Conservation (phyloP, 1,284 basidiomycete species). For the Naganishia sp. region DNA sequence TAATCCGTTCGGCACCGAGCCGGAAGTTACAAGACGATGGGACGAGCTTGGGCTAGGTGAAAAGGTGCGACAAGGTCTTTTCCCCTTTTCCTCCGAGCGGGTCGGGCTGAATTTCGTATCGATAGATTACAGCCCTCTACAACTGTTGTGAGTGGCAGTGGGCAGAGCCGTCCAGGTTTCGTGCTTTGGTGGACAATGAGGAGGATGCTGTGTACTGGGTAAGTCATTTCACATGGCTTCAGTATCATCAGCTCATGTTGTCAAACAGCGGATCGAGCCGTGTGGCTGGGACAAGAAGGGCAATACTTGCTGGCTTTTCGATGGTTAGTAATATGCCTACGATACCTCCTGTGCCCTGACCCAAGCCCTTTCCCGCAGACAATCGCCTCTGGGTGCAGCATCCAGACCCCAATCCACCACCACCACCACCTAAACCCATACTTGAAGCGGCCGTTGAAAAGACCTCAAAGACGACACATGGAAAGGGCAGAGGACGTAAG, state of each 20-base stretch:
- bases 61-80: slow-evolving; percentile 49
- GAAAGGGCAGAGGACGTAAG: not conserved
- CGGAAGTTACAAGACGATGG: slow-evolving; percentile 53
- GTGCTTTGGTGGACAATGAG: slow-evolving; percentile 56
- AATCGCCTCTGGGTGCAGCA: slow-evolving; percentile 61
- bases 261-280: slow-evolving; percentile 56
- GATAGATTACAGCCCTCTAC: slow-evolving; percentile 53
- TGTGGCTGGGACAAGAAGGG: slow-evolving; percentile 58
- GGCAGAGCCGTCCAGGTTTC: slow-evolving; percentile 57
- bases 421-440: slow-evolving; percentile 21
- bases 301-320: slow-evolving; percentile 61
- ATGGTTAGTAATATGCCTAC: slow-evolving; percentile 47
- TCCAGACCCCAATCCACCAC: slow-evolving; percentile 40
- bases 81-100: not conserved
- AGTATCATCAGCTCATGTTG: not conserved
- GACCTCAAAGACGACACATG: slow-evolving; percentile 11
- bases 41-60: slow-evolving; percentile 54
- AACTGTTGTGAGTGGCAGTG: slow-evolving; percentile 61
- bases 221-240: slow-evolving; percentile 28
- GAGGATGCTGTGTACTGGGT: slow-evolving; percentile 58
- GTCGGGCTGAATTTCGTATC: not conserved
- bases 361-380: slow-evolving; percentile 42
- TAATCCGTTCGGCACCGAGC: slow-evolving; percentile 47
- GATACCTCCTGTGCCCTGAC: too few species aligned
- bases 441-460: not conserved